These are phyloP conservation scores for Pholiota molesta DNA, from an alignment of 768 basidiomycete genomes.

Conservation along the genomic window DNA sequence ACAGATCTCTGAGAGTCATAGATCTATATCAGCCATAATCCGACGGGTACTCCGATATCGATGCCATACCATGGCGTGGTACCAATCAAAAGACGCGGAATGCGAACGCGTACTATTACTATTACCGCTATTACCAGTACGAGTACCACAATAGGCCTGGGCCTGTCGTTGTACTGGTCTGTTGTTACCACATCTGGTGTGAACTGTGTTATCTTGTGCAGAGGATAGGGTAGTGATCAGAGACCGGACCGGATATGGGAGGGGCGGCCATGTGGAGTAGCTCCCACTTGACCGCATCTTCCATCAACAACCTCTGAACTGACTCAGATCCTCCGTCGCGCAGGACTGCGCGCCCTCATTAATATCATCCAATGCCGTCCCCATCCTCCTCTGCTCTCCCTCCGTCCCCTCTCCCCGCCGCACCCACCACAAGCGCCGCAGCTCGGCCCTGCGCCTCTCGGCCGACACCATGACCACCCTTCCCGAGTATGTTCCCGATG, in stretches of 20 bases:
- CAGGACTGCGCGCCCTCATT: slow-evolving; percentile 16
- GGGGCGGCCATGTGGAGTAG: slow-evolving; percentile 19
- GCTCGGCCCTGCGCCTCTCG: slow-evolving; percentile 60
- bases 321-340: slow-evolving; percentile 19
- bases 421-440: slow-evolving; percentile 60
- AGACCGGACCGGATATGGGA: slow-evolving; percentile 17
- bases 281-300: slow-evolving; percentile 21
- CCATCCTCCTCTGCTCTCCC: slow-evolving; percentile 20
- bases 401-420: slow-evolving; percentile 26
- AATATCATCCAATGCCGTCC: slow-evolving; percentile 8
- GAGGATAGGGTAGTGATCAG: not conserved
- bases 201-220: not conserved
- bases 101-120: no score
- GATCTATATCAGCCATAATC: slow-evolving; percentile 17
- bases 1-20: slow-evolving; percentile 12
- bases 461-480: slow-evolving; percentile 68
- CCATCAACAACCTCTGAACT: slow-evolving; percentile 8
- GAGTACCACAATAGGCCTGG: no score
- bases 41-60: no score
- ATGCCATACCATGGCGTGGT: no score
- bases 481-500: slow-evolving; percentile 57
- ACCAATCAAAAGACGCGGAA: no score
- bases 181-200: not conserved
- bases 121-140: no score
- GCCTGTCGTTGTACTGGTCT: not conserved